These are phyloP conservation scores for Kockovaella imperatae DNA, from an alignment of 768 basidiomycete species.

Conservation along the genomic window DNA sequence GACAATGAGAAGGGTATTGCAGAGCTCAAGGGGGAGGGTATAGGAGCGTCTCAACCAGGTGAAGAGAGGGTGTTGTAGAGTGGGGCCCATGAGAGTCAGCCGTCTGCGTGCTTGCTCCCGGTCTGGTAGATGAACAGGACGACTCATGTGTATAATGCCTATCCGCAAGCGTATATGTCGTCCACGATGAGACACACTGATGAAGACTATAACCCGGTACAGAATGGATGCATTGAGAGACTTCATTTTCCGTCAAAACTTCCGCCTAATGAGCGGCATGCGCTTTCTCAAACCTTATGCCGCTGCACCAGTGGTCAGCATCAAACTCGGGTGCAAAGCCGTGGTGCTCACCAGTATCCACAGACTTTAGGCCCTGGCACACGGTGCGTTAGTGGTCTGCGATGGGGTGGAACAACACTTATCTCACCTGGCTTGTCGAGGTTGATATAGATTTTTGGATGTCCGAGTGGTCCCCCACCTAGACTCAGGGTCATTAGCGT, in stretches of 20 bases:
- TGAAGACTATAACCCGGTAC: too few relatives aligned
- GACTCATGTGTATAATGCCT: too few relatives aligned
- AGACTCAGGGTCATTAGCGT: not conserved
- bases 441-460: slow-evolving; percentile 95
- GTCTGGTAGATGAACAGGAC: too few relatives aligned
- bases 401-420: not conserved
- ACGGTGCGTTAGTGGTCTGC: slow-evolving; percentile 1
- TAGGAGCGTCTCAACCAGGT: too few relatives aligned
- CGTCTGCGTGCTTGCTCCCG: too few relatives aligned
- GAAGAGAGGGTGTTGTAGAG: too few relatives aligned
- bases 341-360: slow-evolving; percentile 59
- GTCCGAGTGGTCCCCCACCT: slow-evolving; percentile 87
- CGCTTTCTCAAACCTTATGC: slow-evolving; percentile 80
- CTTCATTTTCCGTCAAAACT: too few relatives aligned
- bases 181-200: too few relatives aligned
- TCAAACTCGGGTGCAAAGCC: not conserved
- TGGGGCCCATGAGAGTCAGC: too few relatives aligned
- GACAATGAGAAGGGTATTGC: not conserved
- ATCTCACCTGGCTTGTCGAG: slow-evolving; percentile 68
- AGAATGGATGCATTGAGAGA: too few relatives aligned
- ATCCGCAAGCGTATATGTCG: too few relatives aligned
- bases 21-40: slow-evolving; percentile 13
- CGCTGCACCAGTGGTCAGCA: slow-evolving; percentile 50
- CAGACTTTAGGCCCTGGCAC: slow-evolving; percentile 58
- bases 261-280: slow-evolving; percentile 61